Conservation (phyloP, 1,284 basidiomycete species). For the Austroboletus niveus region DNA sequence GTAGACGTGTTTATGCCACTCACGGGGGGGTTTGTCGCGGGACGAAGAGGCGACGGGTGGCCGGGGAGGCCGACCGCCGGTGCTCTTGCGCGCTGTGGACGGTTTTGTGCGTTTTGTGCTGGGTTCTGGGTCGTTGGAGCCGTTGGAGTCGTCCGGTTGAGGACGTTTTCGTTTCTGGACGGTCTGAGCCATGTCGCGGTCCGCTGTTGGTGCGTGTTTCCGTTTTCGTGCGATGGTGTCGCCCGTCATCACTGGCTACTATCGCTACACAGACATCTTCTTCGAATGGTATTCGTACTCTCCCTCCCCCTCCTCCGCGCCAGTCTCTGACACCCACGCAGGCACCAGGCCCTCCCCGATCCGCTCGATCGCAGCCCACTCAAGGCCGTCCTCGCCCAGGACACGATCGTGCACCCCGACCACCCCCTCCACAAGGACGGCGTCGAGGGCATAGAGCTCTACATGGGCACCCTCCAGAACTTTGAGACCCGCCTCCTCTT, state of each 20-base stretch:
- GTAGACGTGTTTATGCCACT: conserved; percentile 5
- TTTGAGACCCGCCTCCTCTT: conserved; percentile 74
- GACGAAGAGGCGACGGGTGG: conserved; percentile 35
- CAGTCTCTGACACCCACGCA: conserved; percentile 14
- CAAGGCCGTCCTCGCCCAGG: conserved; percentile 66
- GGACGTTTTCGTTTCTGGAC: conserved; percentile 41
- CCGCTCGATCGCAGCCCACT: conserved; percentile 57
- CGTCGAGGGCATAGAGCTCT: conserved; percentile 65
- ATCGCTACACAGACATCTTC: conserved; percentile 77
- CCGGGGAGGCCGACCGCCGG: conserved; percentile 46
- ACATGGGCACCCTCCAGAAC: conserved; percentile 69
- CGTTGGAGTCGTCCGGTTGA: conserved; percentile 38
- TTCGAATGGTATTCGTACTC: conserved; percentile 56
- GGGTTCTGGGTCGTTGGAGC: conserved; percentile 26
- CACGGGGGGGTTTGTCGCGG: conserved; percentile 24
- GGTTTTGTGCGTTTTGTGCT: conserved; percentile 48
- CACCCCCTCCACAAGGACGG: conserved; percentile 70
- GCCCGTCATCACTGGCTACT: conserved; percentile 63
- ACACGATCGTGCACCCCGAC: conserved; percentile 62
- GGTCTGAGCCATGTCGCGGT: conserved; percentile 46
- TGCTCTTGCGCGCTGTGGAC: conserved; percentile 72
- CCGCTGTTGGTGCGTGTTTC: neutral
- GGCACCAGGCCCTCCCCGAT: conserved; percentile 46
- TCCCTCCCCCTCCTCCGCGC: neutral
- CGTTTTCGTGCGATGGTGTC: conserved; percentile 24